phyloP scores from a whole-genome alignment of 805 yeast genomes.

The Yamadazyma akitaensis region DNA sequence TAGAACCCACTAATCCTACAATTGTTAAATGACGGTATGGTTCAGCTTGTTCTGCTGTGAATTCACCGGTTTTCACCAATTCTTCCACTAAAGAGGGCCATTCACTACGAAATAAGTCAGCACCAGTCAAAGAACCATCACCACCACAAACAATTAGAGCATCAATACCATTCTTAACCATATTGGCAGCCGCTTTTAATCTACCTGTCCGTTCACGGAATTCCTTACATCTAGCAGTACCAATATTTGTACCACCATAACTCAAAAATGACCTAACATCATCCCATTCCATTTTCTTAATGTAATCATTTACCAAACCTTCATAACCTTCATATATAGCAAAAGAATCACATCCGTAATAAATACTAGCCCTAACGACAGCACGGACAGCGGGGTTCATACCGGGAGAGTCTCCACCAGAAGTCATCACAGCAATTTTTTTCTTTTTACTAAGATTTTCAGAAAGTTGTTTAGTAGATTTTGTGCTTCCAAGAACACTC shows the following conservation, averaged over 20 bases:
- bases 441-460: conserved; percentile 20
- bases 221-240: conserved; percentile 71
- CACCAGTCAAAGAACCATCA: conserved; percentile 81
- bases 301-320: conserved; percentile 57
- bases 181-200: conserved; percentile 57
- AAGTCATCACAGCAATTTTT: conserved; percentile 73
- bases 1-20: conserved; percentile 78
- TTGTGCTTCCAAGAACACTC: neutral
- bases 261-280: conserved; percentile 70
- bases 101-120: conserved; percentile 70
- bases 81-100: conserved; percentile 73
- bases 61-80: conserved; percentile 42
- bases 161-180: conserved; percentile 70
- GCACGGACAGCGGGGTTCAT: conserved; percentile 78
- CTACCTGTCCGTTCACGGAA: conserved; percentile 68
- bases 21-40: conserved; percentile 59
- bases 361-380: conserved; percentile 65
- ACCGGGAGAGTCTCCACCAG: conserved; percentile 83
- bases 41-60: conserved; percentile 45
- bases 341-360: conserved; percentile 60
- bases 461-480: neutral
- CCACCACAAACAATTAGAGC: conserved; percentile 81
- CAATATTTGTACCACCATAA: conserved; percentile 74
- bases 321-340: conserved; percentile 74
- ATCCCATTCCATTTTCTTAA: conserved; percentile 65